A percentile compares a stretch with the other conserved stretches of the same genome.
Evolutionary conservation across 495 filamentous ascomycete species (phyloP).

Genomic region (Neurospora sp.): DNA sequence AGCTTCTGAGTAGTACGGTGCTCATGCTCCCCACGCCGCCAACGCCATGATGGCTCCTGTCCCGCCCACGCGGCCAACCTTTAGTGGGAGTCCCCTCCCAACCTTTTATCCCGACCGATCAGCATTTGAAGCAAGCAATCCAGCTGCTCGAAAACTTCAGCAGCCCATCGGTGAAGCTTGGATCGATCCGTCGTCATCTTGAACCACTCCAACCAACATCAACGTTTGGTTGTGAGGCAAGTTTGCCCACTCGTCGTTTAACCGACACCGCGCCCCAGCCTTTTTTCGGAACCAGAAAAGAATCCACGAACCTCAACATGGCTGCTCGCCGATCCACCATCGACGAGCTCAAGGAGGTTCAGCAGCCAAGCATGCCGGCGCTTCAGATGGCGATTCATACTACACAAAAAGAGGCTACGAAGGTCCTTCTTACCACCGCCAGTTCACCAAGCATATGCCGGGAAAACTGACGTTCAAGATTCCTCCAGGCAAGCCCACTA

Average conservation of each 20-base stretch:
- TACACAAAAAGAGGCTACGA: too few species aligned
- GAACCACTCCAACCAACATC: not conserved
- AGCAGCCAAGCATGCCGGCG: not conserved
- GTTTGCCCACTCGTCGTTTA: not conserved
- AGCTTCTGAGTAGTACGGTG: slow-evolving; percentile 15
- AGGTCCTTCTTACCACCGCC: not conserved
- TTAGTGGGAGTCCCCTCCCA: slow-evolving; percentile 23
- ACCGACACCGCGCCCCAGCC: not conserved
- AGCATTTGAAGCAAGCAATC: not conserved
- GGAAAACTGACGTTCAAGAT: not conserved
- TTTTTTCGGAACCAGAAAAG: not conserved
- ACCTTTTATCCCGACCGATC: slow-evolving; percentile 13
- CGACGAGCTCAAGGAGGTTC: not conserved
- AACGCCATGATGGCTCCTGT: not conserved
- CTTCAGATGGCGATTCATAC: not conserved
- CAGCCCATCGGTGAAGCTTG: not conserved
- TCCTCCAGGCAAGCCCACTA: not conserved
- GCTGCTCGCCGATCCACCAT: not conserved
- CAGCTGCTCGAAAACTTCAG: not conserved
- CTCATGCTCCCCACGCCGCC: slow-evolving; percentile 7
- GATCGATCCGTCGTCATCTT: not conserved
- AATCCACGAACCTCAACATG: not conserved
- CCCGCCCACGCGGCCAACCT: slow-evolving; percentile 8
- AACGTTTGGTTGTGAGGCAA: not conserved
- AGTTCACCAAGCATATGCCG: not conserved